Evolutionary conservation across 768 basidiomycete genomes (phyloP), one percentile per base, ranked within the genome.

Genomic region (Pulveroboletus sp.): DNA sequence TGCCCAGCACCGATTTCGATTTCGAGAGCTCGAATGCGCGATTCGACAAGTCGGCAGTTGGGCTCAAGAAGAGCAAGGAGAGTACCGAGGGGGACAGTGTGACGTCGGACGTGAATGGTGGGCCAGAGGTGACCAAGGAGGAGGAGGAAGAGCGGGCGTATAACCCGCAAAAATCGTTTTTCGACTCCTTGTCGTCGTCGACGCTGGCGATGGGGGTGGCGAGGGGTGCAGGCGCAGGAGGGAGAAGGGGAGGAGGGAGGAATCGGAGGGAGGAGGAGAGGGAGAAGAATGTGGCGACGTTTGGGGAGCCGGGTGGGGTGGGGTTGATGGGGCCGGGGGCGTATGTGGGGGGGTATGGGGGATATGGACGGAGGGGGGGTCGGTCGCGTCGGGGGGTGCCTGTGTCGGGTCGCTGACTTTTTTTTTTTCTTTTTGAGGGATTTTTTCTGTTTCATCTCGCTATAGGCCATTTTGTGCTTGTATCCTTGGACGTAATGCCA

Each of bases 211-310:
- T 16, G 40, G 69, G 63, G 0, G 69, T 66, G 4, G 57, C 62
- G 1, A 40, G 56, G 17, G 64, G 73, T 23, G 73, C 74, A 14
- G 70, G 75, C 3, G 70, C 69, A 32, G 68, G 73, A 6, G 61
- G 77, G 36, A 62, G 75, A 1, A 69, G 77, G 14, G 74, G 76
- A 5, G 75, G 69, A 0, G 88, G 84, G 1, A 72, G 84, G 44
- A 87, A 81, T 56, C 75, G 89, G 57, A 69, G 90, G 37, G 89
- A 92, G 57, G 90, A 91, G 58, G 90, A 92, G 62, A 69, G 90
- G 51, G 87, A 90, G 66, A 81, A 79, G 67, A 92, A 92, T 58
- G 81, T 92, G 9, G 85, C 86, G 25, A 92, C 90, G 8, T 93
- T 93, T 74, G 90, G 90, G 3, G 90, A 92, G 63, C 82, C 89